Base-by-base conservation (phyloP, 371 early-diverging fungal species). In the Rhizopus microsporus region DNA sequence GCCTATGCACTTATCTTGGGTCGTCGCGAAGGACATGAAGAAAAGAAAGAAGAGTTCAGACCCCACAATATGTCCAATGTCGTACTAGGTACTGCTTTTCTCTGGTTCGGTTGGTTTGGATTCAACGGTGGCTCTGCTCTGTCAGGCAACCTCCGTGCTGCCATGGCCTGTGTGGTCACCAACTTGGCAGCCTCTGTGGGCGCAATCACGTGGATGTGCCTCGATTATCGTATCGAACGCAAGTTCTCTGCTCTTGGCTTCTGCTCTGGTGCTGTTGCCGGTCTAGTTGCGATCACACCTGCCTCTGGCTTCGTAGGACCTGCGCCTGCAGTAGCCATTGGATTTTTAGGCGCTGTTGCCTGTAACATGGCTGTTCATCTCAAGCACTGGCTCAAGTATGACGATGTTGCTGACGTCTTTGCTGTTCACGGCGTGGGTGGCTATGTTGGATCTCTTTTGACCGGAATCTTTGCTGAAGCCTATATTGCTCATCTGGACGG, bases 61-160 rank as follows among this genome's bases (percentile, higher is more conserved):
- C 92, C 94, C 7, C 93, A 94, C 80, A 93, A 92, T 72, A 89
- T 93, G 79, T 85, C 90, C 59, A 91, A 91, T 68, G 93, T 95
- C 23, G 86, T 93, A 39, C 74, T 96, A 29, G 95, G 94, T 37
- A 89, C 94, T 34, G 84, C 88, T 40, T 77, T 95, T 47, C 80
- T 95, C 50, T 94, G 95, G 93, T 94, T 93, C 60, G 95, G 94
- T 30, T 92, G 92, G 90, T 86, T 89, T 47, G 93, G 94, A 12
- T 93, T 93, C 71, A 93, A 93, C 63, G 92, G 86, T 67, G 96
- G 97, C 17, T 90, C 91, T 29, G 97, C 89, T 7, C 72, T 92
- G 8, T 82, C 86, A 9, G 89, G 91, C 37, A 92, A 89, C 58
- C 59, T 88, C 46, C 89, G 93, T 44, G 95, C 95, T 47, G 90